These are phyloP conservation scores for Eutrema salsugineum DNA, from an alignment of 441 rosid species.

Conservation along the genomic window DNA sequence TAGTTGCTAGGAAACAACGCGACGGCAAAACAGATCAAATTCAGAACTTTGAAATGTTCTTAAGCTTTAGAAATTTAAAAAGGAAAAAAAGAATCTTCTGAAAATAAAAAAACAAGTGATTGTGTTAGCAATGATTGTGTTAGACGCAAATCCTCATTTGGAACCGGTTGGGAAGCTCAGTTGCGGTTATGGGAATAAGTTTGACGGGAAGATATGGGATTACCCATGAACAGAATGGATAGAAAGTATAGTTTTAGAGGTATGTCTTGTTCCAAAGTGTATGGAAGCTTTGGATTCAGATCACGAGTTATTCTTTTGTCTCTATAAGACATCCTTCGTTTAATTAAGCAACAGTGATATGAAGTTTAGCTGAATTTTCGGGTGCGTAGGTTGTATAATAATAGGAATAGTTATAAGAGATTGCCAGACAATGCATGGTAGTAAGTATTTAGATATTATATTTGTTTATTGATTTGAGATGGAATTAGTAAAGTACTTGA, in stretches of 20 bases:
- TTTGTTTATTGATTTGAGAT: neutral
- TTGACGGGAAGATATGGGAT: neutral
- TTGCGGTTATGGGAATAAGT: too few relatives aligned
- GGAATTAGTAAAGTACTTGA: neutral
- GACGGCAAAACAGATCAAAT: too few relatives aligned
- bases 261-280: conserved; percentile 42
- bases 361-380: neutral
- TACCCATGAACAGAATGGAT: conserved; percentile 36
- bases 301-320: conserved; percentile 32
- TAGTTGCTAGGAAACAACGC: too few relatives aligned
- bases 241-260: conserved; percentile 55
- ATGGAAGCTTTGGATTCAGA: conserved; percentile 50
- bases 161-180: conserved; percentile 49
- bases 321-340: neutral
- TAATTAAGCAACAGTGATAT: neutral
- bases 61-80: too few relatives aligned
- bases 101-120: too few relatives aligned
- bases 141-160: conserved; percentile 6
- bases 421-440: neutral
- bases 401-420: neutral
- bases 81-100: too few relatives aligned
- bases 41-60: too few relatives aligned
- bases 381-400: neutral
- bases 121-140: conserved; percentile 10
- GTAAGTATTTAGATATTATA: neutral